These are phyloP conservation scores for Emergomyces orientalis DNA, from an alignment of 2,329 filamentous ascomycete species.

Conservation along the genomic window DNA sequence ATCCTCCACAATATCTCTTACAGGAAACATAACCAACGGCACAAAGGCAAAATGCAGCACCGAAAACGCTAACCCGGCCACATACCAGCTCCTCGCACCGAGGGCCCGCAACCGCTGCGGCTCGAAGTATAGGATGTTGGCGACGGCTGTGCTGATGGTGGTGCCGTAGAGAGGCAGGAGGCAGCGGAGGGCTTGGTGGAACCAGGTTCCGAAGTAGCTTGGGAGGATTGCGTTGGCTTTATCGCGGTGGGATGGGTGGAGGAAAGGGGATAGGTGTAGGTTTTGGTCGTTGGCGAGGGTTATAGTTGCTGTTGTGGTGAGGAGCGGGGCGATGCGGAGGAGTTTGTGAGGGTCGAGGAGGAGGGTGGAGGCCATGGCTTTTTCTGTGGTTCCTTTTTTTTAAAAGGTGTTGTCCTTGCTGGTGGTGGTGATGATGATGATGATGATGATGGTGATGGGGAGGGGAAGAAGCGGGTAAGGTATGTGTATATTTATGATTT, in stretches of 20 bases:
- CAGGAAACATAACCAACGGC: conserved; percentile 13
- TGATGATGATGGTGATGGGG: too few species aligned
- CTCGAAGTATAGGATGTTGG: conserved; percentile 8
- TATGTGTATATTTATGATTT: too few species aligned
- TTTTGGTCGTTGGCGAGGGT: conserved; percentile 38
- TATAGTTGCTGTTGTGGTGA: conserved; percentile 42
- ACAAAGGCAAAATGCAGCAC: conserved; percentile 15
- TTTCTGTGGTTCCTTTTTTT: background rate
- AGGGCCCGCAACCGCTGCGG: background rate
- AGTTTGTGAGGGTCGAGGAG: conserved; percentile 21
- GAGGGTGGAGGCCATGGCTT: conserved; percentile 2
- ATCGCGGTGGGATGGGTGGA: conserved; percentile 14
- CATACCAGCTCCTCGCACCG: conserved; percentile 8
- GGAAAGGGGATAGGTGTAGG: conserved; percentile 18
- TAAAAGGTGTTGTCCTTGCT: too few species aligned
- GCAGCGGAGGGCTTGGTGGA: conserved; percentile 27
- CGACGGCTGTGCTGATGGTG: conserved; percentile 11
- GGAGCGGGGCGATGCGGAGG: conserved; percentile 35
- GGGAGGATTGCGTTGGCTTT: conserved; percentile 30
- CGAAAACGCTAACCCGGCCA: conserved; percentile 10
- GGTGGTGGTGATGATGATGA: background rate
- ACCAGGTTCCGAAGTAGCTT: conserved; percentile 37
- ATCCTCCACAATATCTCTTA: conserved; percentile 12
- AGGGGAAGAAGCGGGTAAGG: too few species aligned
- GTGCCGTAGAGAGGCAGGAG: conserved; percentile 11